Conservation (phyloP, 306 rosid genomes). For the Prunus mira region DNA sequence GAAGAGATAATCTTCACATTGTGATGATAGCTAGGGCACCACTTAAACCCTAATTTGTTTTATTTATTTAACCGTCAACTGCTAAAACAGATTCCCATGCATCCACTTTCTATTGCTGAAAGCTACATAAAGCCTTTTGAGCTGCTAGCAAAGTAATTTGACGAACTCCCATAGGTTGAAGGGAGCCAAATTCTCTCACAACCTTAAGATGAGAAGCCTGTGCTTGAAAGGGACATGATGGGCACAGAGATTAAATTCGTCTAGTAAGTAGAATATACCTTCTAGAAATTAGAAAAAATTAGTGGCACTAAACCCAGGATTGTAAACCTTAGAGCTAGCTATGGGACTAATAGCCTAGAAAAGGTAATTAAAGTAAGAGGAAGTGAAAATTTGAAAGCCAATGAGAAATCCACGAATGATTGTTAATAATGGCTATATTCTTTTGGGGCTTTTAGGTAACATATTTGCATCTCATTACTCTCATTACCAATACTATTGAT, state of each 20-base stretch:
- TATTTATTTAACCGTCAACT: constrained; percentile 32
- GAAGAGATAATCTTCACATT: neutral
- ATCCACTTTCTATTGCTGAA: constrained; percentile 25
- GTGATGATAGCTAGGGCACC: neutral
- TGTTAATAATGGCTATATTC: neutral
- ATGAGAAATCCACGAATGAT: neutral
- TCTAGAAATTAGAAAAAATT: neutral
- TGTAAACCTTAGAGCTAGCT: neutral
- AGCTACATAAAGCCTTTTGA: constrained; percentile 21
- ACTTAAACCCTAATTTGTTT: neutral
- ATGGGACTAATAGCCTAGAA: neutral
- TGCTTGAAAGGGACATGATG: neutral
- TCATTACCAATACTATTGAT: no score
- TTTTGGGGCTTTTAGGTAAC: neutral
- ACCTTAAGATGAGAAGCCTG: constrained; percentile 22
- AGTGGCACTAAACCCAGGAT: neutral
- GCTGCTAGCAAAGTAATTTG: constrained; percentile 5
- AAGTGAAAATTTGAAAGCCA: neutral
- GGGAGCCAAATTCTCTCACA: constrained; percentile 14
- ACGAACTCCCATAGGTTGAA: constrained; percentile 6
- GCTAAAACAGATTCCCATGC: constrained; percentile 41
- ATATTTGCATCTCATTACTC: no score
- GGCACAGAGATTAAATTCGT: neutral
- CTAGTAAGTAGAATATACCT: constrained; percentile 4
- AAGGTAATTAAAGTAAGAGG: neutral